Evolutionary conservation across 2,329 filamentous ascomycete genomes (phyloP).

Genomic region (Blastomyces emzantsi): DNA sequence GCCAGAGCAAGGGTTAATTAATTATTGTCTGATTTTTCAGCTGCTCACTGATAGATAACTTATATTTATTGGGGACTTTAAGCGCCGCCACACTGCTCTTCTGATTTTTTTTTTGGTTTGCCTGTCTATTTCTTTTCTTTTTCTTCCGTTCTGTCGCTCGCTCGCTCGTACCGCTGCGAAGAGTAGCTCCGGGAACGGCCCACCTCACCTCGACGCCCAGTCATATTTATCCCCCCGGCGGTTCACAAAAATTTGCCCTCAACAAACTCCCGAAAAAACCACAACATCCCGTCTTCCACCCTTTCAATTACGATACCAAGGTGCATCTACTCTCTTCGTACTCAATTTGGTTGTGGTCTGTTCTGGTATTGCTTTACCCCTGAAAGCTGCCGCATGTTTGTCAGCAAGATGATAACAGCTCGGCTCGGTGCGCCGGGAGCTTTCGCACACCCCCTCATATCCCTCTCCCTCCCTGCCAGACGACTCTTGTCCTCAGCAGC

Average conservation of each 20-base stretch:
- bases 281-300: neutral
- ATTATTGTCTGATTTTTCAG: neutral
- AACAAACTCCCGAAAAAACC: neutral
- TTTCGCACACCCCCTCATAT: slow-evolving; percentile 13
- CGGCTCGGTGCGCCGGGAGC: slow-evolving; percentile 39
- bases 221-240: neutral
- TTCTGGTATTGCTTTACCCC: neutral
- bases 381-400: slow-evolving; percentile 12
- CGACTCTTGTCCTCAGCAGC: slow-evolving; percentile 22
- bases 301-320: neutral
- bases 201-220: neutral
- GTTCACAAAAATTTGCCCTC: slow-evolving; percentile 5
- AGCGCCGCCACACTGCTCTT: neutral
- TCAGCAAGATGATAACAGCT: slow-evolving; percentile 35
- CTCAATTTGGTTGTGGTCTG: neutral
- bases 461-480: slow-evolving; percentile 10
- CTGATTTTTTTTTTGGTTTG: neutral
- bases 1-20: too few species aligned
- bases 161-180: neutral
- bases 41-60: neutral
- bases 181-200: slow-evolving; percentile 1
- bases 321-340: neutral
- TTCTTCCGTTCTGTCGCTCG: neutral
- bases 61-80: neutral
- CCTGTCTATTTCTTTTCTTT: neutral